phyloP scores from a whole-genome alignment of 1,284 basidiomycete genomes.

The Heterobasidion parviporum region DNA sequence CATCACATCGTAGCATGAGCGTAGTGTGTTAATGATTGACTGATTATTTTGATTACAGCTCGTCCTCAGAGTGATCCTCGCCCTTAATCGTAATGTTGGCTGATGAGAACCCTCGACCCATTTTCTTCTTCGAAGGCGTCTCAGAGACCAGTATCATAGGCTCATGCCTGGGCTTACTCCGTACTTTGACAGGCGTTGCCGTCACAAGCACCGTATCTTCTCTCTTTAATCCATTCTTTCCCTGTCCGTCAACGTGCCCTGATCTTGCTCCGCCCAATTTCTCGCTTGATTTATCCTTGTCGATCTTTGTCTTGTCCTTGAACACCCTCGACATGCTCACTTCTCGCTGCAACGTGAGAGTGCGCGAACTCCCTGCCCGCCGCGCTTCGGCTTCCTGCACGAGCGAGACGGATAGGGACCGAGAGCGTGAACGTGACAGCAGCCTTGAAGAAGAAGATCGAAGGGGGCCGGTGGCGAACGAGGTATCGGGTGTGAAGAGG shows the following conservation, averaged over 20 bases:
- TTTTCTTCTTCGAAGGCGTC: neutral
- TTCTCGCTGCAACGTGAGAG: constrained; percentile 43
- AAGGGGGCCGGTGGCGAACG: neutral
- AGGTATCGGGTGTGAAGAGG: constrained; percentile 10
- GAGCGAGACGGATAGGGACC: constrained; percentile 59
- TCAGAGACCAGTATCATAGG: neutral
- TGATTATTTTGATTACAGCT: no score
- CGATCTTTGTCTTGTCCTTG: constrained; percentile 25
- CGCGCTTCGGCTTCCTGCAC: constrained; percentile 34
- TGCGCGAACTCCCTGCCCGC: constrained; percentile 15
- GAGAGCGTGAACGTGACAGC: constrained; percentile 38
- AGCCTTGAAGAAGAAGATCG: neutral
- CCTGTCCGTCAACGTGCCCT: neutral
- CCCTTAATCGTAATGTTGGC: no score
- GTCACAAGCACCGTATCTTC: neutral
- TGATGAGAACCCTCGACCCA: no score
- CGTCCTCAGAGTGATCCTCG: no score
- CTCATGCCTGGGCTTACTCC: neutral
- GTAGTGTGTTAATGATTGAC: no score
- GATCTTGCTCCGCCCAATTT: neutral
- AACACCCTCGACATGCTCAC: constrained; percentile 68
- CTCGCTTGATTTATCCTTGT: neutral
- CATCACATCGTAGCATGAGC: no score
- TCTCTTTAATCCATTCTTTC: neutral
- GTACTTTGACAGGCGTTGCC: neutral